phyloP scores from a whole-genome alignment of 305 asterid genomes.

The Rubia peregrina region DNA sequence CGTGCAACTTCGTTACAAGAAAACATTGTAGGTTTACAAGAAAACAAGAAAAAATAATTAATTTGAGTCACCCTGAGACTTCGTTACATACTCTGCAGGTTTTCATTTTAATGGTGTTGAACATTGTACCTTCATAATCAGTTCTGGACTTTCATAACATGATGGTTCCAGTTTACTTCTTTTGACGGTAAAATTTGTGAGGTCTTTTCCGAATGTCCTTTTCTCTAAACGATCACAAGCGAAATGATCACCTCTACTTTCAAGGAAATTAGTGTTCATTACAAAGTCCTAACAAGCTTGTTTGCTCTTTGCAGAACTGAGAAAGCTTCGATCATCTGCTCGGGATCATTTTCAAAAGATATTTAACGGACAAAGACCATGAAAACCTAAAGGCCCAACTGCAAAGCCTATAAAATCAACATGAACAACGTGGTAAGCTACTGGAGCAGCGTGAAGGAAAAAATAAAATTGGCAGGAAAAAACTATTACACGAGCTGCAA shows the following conservation, averaged over 20 bases:
- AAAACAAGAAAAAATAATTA: no score
- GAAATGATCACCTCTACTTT: not conserved
- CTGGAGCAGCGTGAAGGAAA: constrained; percentile 34
- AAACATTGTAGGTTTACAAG: no score
- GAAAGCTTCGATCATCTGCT: constrained; percentile 29
- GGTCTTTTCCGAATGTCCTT: no score
- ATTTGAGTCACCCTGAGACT: no score
- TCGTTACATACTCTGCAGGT: no score
- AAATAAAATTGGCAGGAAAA: constrained; percentile 34
- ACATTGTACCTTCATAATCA: no score
- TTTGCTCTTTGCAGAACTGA: constrained; percentile 23
- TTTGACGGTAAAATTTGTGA: no score
- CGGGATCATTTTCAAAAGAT: constrained; percentile 39
- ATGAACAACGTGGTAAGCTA: constrained; percentile 26
- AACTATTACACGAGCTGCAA: constrained; percentile 28
- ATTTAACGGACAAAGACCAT: constrained; percentile 23
- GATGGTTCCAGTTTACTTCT: no score
- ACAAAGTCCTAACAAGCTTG: constrained; percentile 5
- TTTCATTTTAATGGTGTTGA: no score
- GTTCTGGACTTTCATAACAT: no score
- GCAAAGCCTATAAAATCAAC: constrained; percentile 33
- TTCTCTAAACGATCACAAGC: no score
- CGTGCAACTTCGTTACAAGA: no score
- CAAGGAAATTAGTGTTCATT: not conserved
- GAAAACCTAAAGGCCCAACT: constrained; percentile 33